These are phyloP conservation scores for Saksenaea oblongispora DNA, from an alignment of 371 early-diverging fungal species.

Conservation along the genomic window DNA sequence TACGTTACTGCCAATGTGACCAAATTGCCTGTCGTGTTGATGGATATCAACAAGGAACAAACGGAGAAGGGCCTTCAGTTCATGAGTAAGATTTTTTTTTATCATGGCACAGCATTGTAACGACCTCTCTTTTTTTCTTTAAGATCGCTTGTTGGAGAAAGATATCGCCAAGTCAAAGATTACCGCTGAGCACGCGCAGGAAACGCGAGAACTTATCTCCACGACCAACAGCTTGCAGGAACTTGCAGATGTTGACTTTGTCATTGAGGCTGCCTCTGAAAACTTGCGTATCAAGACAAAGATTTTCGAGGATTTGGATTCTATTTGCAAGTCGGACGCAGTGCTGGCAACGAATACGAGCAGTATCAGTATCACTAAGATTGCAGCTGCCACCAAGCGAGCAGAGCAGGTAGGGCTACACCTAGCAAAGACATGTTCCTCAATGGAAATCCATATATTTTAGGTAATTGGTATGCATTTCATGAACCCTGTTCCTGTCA, in stretches of 20 bases:
- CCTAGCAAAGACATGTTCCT: background rate
- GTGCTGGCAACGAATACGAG: conserved; percentile 96
- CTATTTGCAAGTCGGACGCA: conserved; percentile 67
- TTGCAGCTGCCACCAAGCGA: conserved; percentile 84
- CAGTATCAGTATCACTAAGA: conserved; percentile 94
- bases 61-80: conserved; percentile 81
- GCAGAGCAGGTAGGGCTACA: conserved; percentile 79
- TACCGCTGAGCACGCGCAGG: conserved; percentile 75
- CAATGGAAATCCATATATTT: background rate
- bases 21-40: conserved; percentile 74
- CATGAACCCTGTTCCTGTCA: conserved; percentile 97
- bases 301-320: conserved; percentile 80
- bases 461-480: conserved; percentile 92
- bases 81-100: conserved; percentile 59
- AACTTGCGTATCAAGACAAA: conserved; percentile 84
- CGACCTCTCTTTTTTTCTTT: conserved; percentile 2
- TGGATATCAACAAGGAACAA: conserved; percentile 85
- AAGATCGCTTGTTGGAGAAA: conserved; percentile 87
- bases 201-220: conserved; percentile 67
- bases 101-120: background rate
- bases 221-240: conserved; percentile 59
- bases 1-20: conserved; percentile 91
- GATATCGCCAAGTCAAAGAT: conserved; percentile 88
- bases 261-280: conserved; percentile 96
- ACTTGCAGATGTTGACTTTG: conserved; percentile 75